These are phyloP conservation scores for maize (Zea mays) DNA, from an alignment of 176 grass and related monocot species.

Conservation along the genomic window DNA sequence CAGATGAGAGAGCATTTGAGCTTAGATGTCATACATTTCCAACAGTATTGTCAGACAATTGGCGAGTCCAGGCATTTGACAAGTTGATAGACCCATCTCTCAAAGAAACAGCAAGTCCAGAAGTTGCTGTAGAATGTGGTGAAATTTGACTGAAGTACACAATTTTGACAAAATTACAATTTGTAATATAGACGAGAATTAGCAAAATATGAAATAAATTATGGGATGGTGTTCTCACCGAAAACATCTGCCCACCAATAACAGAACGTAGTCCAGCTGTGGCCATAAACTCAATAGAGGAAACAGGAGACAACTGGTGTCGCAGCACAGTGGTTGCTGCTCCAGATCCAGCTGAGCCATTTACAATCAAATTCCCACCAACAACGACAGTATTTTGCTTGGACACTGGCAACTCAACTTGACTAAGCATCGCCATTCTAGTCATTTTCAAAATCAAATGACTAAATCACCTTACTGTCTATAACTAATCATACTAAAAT, in stretches of 20 bases:
- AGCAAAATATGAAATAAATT: constrained; percentile 11
- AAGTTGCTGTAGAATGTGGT: constrained; percentile 80
- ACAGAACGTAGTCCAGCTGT: constrained; percentile 86
- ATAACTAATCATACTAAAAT: too few species aligned
- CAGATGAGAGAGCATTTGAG: constrained; percentile 21
- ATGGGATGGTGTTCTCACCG: constrained; percentile 50
- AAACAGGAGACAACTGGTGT: constrained; percentile 66
- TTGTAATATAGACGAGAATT: constrained; percentile 24
- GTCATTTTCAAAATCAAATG: constrained; percentile 44
- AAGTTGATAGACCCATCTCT: constrained; percentile 91
- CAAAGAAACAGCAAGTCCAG: constrained; percentile 77
- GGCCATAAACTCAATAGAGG: constrained; percentile 82
- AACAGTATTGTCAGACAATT: constrained; percentile 78
- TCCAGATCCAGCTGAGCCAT: constrained; percentile 64
- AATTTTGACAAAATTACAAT: constrained; percentile 39
- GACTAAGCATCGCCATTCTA: constrained; percentile 91
- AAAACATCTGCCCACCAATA: constrained; percentile 59
- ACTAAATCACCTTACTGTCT: constrained; percentile 32
- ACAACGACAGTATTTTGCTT: constrained; percentile 64
- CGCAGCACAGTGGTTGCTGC: constrained; percentile 67
- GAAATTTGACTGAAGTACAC: constrained; percentile 79
- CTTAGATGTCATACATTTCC: constrained; percentile 69
- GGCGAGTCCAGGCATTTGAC: constrained; percentile 90
- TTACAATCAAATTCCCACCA: constrained; percentile 80
- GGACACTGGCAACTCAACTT: constrained; percentile 81